Base-by-base conservation (phyloP, 2,329 filamentous ascomycete genomes). In the Chaetomiaceae sp. region DNA sequence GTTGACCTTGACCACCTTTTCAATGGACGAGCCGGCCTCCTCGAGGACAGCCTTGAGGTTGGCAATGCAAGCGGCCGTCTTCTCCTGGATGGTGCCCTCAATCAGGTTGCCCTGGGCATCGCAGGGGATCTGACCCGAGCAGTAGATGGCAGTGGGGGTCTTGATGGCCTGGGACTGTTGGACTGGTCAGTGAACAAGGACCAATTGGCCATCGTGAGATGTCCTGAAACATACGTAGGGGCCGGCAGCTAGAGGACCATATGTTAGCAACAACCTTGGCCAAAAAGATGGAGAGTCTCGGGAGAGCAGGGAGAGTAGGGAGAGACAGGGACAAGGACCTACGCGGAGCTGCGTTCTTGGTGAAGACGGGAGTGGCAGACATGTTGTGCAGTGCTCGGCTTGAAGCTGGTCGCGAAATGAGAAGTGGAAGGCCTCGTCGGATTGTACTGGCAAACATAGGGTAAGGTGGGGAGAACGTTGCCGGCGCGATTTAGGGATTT, bases 1-100 rank as follows among this genome's bases (percentile, higher is more conserved):
- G 67, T 84, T 89, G 62, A 90, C 87, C 79, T 96, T 96, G 73
- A 96, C 87, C 41, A 96, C 85, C 70, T 84, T 87, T 57, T 81
- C 71, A 53, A 97, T 78, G 46, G 79, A 81, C 19, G 87, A 91
- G 48, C 88, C 89, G 20, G 90, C 89, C 62, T 85, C 89, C 54
- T 83, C 79, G 45, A 97, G 82, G 51, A 97, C 89, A 38, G 87
- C 87, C 68, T 85, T 79, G 65, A 96, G 80, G 72, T 95, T 95
- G 70, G 86, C 75, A 68, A 89, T 76, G 70, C 78, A 82, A 59
- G 76, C 73, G 46, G 71, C 71, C 23, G 81, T 84, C 72, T 82
- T 81, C 61, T 90, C 73, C 64, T 74, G 74, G 59, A 86, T 84
- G 61, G 73, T 74, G 58, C 79, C 81, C 65, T 78, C 71, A 41